Conservation (phyloP, 805 yeast genomes). For the Metschnikowia aberdeeniae region DNA sequence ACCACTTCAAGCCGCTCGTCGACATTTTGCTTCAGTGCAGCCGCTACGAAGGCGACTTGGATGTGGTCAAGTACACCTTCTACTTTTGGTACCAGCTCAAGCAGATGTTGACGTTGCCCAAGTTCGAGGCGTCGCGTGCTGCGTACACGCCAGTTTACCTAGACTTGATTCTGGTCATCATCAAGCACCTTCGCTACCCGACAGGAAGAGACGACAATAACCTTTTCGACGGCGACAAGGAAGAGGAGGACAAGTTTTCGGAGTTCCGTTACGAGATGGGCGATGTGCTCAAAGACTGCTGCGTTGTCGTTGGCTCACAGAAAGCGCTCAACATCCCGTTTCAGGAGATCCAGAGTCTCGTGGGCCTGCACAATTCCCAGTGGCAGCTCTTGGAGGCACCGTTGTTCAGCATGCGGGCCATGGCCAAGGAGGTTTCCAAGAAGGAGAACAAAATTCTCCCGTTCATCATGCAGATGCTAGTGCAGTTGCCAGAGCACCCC, state of each 20-base stretch:
- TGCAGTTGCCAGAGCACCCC: slow-evolving; percentile 76
- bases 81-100: slow-evolving; percentile 86
- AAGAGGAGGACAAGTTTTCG: slow-evolving; percentile 86
- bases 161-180: slow-evolving; percentile 56
- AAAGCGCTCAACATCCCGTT: slow-evolving; percentile 70
- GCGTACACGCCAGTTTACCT: slow-evolving; percentile 53
- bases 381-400: slow-evolving; percentile 95
- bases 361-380: slow-evolving; percentile 28
- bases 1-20: slow-evolving; percentile 67
- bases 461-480: slow-evolving; percentile 62
- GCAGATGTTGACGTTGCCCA: slow-evolving; percentile 60
- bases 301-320: slow-evolving; percentile 80
- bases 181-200: slow-evolving; percentile 75
- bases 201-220: slow-evolving; percentile 28
- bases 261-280: slow-evolving; percentile 97
- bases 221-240: slow-evolving; percentile 63
- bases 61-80: slow-evolving; percentile 84
- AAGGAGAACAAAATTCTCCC: slow-evolving; percentile 69
- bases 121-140: slow-evolving; percentile 49
- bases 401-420: slow-evolving; percentile 80
- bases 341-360: slow-evolving; percentile 46
- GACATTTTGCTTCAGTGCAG: slow-evolving; percentile 68
- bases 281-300: slow-evolving; percentile 93
- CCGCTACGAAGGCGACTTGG: slow-evolving; percentile 75
- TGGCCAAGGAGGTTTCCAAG: slow-evolving; percentile 85